Evolutionary conservation across 1,284 basidiomycete genomes (phyloP).

Genomic region (Mycosarcoma mackinlayi): DNA sequence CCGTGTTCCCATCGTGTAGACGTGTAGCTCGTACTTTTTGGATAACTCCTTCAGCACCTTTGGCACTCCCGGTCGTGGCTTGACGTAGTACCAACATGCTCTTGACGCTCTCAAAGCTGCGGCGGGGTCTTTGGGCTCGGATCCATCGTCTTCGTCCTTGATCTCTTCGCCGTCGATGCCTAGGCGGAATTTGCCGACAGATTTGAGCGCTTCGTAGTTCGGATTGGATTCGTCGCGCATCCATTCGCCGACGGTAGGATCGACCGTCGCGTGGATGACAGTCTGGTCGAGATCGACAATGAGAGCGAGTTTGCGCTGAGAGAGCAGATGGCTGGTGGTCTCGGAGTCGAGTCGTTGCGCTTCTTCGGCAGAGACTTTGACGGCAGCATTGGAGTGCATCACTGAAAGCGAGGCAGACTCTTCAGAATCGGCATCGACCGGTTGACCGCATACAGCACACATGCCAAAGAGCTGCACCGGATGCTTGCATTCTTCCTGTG

Average conservation of each 20-base stretch:
- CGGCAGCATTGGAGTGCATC: conserved; percentile 60
- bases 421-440: conserved; percentile 77
- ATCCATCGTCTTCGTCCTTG: conserved; percentile 34
- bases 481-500: conserved; percentile 77
- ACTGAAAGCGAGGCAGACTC: conserved; percentile 50
- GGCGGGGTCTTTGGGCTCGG: conserved; percentile 23
- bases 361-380: conserved; percentile 72
- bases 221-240: conserved; percentile 85
- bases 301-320: conserved; percentile 83
- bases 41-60: conserved; percentile 80
- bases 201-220: conserved; percentile 86
- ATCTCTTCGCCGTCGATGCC: conserved; percentile 78
- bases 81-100: conserved; percentile 95
- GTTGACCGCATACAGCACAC: conserved; percentile 91
- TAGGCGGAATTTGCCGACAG: conserved; percentile 84
- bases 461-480: conserved; percentile 90
- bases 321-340: conserved; percentile 80
- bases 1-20: conserved; percentile 98
- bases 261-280: conserved; percentile 97
- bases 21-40: conserved; percentile 93
- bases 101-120: conserved; percentile 24
- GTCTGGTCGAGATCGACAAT: conserved; percentile 99
- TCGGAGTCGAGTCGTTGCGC: conserved; percentile 87
- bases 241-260: conserved; percentile 98
- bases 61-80: conserved; percentile 85